Evolutionary conservation across 2,329 filamentous ascomycete species (phyloP), one percentile per base, ranked within the genome.

Genomic region (Parascedosporium putredinis): DNA sequence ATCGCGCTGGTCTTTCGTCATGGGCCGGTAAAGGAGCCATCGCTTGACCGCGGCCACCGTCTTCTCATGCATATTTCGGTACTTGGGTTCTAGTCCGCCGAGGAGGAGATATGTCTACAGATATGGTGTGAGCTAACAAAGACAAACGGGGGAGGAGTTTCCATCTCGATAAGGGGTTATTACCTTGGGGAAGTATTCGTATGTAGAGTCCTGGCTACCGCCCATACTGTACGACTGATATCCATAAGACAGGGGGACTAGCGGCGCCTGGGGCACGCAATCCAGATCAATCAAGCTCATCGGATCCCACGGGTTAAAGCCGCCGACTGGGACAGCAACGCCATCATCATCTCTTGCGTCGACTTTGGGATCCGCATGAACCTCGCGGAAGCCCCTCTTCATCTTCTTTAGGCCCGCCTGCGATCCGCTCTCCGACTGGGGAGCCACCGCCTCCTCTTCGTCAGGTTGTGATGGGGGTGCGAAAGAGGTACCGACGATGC

Each of bases 11-110:
- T 20, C 23, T 5, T 75, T 70, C 25, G 78, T 76, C 79, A 93
- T 84, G 1, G 89, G 88, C 4, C 84, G 77, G 66, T 80, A 95
- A 51, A 95, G 78, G 8, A 95, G 73, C 62, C 86, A 76, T 55
- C 88, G 74, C 55, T 85, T 84, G 31, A 84, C 78, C 0, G 80
- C 80, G 4, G 83, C 77, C 25, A 83, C 76, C 3, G 81, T 76
- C 51, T 77, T 78, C 51, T 83, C 73, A 61, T 94, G 88, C 66
- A 95, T 76, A 18, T 74, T 75, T 53, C 75, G 72, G 63, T 94
- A 94, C 61, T 88, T 86, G 25, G 74, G 67, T 54, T 83, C 79
- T 1, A 81, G 72, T 1, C 88, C 89, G 51, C 87, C 86, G 2
- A 95, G 76, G 4, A 95, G 75, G 10, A 93, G 67, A 59, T 84